These are phyloP conservation scores for Ensete ventricosum DNA, from an alignment of 176 grass and related monocot genomes.

Conservation along the genomic window DNA sequence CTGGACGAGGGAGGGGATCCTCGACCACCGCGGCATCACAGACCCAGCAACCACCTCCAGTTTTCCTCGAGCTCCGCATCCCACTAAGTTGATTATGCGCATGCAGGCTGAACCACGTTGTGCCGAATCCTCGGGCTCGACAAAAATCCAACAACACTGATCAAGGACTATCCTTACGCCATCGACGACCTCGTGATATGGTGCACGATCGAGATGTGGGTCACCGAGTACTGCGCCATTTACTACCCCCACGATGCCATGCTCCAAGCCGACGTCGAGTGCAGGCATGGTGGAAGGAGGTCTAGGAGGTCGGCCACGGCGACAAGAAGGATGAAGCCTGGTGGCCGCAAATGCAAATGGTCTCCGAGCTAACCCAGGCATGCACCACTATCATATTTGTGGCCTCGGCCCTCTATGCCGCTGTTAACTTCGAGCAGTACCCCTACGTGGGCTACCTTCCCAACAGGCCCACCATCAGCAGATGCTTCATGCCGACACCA, in stretches of 20 bases:
- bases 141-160: too few relatives aligned
- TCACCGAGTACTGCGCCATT: neutral
- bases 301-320: conserved; percentile 72
- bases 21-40: too few relatives aligned
- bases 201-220: neutral
- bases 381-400: conserved; percentile 75
- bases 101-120: too few relatives aligned
- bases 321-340: conserved; percentile 50
- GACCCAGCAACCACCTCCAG: too few relatives aligned
- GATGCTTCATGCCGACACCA: conserved; percentile 7
- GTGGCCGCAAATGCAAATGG: conserved; percentile 46
- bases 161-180: conserved; percentile 6
- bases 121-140: too few relatives aligned
- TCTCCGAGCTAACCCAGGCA: conserved; percentile 31
- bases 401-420: conserved; percentile 66
- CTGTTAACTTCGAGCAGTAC: conserved; percentile 87
- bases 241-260: neutral
- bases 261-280: conserved; percentile 36
- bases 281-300: conserved; percentile 82
- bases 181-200: neutral
- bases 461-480: conserved; percentile 51
- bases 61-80: too few relatives aligned
- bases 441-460: conserved; percentile 76
- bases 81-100: too few relatives aligned
- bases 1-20: too few relatives aligned